Conservation (phyloP, 2,329 filamentous ascomycete genomes). For the Cladophialophora psammophila region DNA sequence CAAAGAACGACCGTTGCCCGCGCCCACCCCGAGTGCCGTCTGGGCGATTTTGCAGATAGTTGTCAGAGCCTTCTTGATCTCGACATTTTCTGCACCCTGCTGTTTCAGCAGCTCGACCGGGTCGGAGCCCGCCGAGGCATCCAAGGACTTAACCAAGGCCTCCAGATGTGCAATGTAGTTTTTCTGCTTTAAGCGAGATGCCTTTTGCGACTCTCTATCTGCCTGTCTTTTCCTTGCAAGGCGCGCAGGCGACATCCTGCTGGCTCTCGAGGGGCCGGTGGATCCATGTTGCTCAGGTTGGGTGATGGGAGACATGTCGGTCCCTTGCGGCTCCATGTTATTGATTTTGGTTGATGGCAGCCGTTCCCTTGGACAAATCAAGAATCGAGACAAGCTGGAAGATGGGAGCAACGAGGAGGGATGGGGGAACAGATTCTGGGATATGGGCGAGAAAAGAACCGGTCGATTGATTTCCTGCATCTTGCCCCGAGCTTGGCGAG, state of each 20-base stretch:
- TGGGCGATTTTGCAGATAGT: constrained; percentile 14
- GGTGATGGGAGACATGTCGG: background rate
- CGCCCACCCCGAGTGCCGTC: background rate
- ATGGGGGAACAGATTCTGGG: background rate
- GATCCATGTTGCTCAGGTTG: background rate
- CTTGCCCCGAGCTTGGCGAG: constrained; percentile 2
- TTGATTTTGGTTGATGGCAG: background rate
- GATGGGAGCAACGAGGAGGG: background rate
- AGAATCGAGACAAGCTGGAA: background rate
- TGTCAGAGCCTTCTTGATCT: constrained; percentile 9
- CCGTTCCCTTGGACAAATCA: background rate
- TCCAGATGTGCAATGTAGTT: constrained; percentile 16
- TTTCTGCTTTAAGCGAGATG: constrained; percentile 16
- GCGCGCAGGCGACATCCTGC: constrained; percentile 2
- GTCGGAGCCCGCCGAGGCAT: background rate
- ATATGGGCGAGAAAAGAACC: background rate
- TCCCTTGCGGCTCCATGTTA: background rate
- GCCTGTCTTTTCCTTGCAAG: constrained; percentile 9
- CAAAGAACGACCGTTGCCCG: background rate
- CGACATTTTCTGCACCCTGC: constrained; percentile 10
- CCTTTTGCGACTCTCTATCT: constrained; percentile 17
- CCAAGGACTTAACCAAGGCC: constrained; percentile 10
- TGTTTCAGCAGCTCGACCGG: constrained; percentile 11
- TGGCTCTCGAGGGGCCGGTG: background rate
- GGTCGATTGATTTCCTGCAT: background rate